Conservation (phyloP, 2,329 filamentous ascomycete species). For the Fusarium domesticum region DNA sequence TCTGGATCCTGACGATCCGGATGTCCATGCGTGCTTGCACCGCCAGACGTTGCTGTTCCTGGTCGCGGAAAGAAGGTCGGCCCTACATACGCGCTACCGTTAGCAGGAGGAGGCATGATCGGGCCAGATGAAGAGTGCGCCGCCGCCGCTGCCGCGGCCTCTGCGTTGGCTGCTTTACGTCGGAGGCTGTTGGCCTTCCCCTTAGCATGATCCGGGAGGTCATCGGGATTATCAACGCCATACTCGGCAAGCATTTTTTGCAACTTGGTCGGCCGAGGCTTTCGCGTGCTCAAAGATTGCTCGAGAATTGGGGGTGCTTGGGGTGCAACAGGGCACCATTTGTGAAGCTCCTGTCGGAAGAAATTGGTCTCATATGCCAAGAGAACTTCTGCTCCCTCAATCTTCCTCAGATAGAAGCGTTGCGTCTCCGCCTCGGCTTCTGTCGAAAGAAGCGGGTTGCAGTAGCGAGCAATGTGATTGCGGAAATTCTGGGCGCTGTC, state of each 20-base stretch:
- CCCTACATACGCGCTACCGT: conserved; percentile 24
- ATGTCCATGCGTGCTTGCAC: conserved; percentile 29
- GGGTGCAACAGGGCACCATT: conserved; percentile 87
- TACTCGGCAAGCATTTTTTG: conserved; percentile 90
- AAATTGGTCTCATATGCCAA: conserved; percentile 95
- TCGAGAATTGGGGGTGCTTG: conserved; percentile 82
- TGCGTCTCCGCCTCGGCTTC: conserved; percentile 85
- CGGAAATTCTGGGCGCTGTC: conserved; percentile 81
- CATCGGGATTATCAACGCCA: conserved; percentile 85
- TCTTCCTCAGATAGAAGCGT: conserved; percentile 93
- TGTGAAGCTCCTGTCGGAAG: conserved; percentile 92
- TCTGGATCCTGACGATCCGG: conserved; percentile 27
- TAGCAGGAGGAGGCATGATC: conserved; percentile 20
- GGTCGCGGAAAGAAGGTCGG: conserved; percentile 26
- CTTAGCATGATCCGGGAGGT: conserved; percentile 78
- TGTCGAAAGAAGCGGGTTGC: conserved; percentile 76
- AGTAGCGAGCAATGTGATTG: conserved; percentile 74
- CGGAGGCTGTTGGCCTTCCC: conserved; percentile 73
- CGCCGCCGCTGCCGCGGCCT: conserved; percentile 45
- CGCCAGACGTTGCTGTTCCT: conserved; percentile 16
- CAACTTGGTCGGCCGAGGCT: conserved; percentile 92
- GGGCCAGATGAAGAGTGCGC: conserved; percentile 19
- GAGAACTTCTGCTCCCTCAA: conserved; percentile 93
- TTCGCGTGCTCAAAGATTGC: conserved; percentile 85
- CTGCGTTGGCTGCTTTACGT: conserved; percentile 64